These are phyloP conservation scores for Notholithocarpus densiflorus DNA, from an alignment of 306 rosid genomes.

Conservation along the genomic window DNA sequence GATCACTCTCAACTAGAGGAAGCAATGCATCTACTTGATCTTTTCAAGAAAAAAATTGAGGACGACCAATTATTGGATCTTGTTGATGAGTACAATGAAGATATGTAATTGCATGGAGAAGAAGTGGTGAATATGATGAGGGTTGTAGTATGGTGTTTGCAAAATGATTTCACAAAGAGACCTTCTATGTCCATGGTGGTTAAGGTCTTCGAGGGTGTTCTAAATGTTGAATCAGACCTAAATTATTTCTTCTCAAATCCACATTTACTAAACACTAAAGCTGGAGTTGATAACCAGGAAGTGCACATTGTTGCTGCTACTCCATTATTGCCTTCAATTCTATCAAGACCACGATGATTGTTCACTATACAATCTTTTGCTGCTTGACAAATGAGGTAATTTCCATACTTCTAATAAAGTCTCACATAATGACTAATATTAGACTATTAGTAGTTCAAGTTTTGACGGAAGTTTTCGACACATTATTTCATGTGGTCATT, in stretches of 20 bases:
- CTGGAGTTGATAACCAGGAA: too few species aligned
- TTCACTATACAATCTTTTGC: too few species aligned
- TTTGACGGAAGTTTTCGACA: too few species aligned
- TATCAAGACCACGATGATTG: too few species aligned
- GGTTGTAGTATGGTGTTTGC: background rate
- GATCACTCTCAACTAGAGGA: background rate
- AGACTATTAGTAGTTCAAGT: too few species aligned
- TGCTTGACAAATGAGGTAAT: too few species aligned
- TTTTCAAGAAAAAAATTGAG: background rate
- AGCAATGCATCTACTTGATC: background rate
- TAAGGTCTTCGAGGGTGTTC: background rate
- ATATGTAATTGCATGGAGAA: background rate
- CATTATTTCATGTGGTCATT: too few species aligned
- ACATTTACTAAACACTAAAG: too few species aligned
- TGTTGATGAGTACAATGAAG: background rate
- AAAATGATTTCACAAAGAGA: background rate
- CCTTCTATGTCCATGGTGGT: background rate
- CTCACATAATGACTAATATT: too few species aligned
- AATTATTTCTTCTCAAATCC: background rate
- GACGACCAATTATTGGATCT: background rate
- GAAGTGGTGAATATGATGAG: slow-evolving; percentile 5
- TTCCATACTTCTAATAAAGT: too few species aligned
- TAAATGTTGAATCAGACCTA: background rate
- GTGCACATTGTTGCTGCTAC: too few species aligned
- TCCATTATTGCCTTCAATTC: fast-evolving